Evolutionary conservation across 2,329 filamentous ascomycete genomes (phyloP).

Genomic region (Penicillium sp.): DNA sequence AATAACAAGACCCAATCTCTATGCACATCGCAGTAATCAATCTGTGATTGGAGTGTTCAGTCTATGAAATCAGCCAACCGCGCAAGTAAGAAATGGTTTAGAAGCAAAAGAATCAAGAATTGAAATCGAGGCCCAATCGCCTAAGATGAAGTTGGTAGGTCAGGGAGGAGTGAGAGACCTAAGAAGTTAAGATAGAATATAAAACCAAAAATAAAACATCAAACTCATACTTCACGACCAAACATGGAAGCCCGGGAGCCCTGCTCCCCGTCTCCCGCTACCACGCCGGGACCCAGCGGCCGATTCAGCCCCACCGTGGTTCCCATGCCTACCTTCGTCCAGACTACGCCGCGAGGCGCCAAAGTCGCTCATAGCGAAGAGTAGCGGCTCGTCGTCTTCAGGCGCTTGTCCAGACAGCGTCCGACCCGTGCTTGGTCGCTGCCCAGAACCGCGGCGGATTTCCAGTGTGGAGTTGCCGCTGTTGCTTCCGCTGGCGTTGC

Average conservation of each 20-base stretch:
- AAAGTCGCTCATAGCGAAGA: constrained; percentile 49
- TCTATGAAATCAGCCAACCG: constrained; percentile 20
- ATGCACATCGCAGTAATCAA: constrained; percentile 16
- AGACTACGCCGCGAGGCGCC: constrained; percentile 42
- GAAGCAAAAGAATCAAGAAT: constrained; percentile 1
- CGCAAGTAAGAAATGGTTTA: constrained; percentile 7
- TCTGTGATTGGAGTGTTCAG: constrained; percentile 11
- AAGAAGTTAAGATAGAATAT: not conserved
- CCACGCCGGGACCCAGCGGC: constrained; percentile 33
- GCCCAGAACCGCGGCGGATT: constrained; percentile 34
- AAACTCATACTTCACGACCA: constrained; percentile 28
- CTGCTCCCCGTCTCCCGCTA: constrained; percentile 35
- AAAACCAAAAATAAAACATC: not conserved
- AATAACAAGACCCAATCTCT: constrained; percentile 13
- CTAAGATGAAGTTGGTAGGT: not conserved
- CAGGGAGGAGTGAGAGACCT: not conserved
- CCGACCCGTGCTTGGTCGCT: constrained; percentile 36
- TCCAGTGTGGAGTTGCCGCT: constrained; percentile 38
- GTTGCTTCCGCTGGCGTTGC: constrained; percentile 40
- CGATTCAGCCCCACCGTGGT: constrained; percentile 30
- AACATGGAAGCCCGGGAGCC: constrained; percentile 32
- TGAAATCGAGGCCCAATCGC: not conserved
- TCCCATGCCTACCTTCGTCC: constrained; percentile 39
- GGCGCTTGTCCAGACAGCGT: constrained; percentile 27
- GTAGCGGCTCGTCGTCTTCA: constrained; percentile 45